Percentiles rank a stretch among this genome's conserved stretches.
phyloP scores from a whole-genome alignment of 2,329 filamentous ascomycete genomes.

The Teratosphaeria destructans region DNA sequence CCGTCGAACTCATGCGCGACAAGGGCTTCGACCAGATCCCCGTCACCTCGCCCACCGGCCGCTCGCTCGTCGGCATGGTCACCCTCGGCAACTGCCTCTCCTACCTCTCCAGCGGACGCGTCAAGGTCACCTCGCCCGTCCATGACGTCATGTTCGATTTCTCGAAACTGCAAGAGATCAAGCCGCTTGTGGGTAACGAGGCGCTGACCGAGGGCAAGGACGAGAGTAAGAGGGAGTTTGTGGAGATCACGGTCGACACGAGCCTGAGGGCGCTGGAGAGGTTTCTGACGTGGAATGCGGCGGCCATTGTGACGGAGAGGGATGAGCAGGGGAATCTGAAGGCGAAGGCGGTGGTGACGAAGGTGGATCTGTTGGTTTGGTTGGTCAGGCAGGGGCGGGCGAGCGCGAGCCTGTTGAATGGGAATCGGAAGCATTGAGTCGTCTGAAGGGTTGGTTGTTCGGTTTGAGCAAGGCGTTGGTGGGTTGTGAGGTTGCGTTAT shows the following conservation, averaged over 20 bases:
- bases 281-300: constrained; percentile 98
- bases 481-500: background rate
- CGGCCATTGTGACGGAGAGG: constrained; percentile 81
- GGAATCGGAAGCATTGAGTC: background rate
- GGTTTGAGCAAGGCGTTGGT: background rate
- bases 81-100: constrained; percentile 90
- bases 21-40: constrained; percentile 97
- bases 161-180: constrained; percentile 71
- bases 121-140: constrained; percentile 62
- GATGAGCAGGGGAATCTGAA: constrained; percentile 48
- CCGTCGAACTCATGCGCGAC: constrained; percentile 96
- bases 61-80: constrained; percentile 71
- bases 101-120: constrained; percentile 76
- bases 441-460: background rate
- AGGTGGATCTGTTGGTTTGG: constrained; percentile 90
- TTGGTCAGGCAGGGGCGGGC: constrained; percentile 57
- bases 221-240: constrained; percentile 53
- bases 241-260: constrained; percentile 89
- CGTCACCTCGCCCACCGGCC: constrained; percentile 60
- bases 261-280: constrained; percentile 71
- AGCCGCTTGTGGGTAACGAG: constrained; percentile 55
- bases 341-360: constrained; percentile 85
- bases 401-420: background rate
- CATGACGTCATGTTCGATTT: constrained; percentile 96
- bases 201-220: constrained; percentile 18